phyloP scores from a whole-genome alignment of 2,329 filamentous ascomycete genomes.

The Colletotrichum incanum region DNA sequence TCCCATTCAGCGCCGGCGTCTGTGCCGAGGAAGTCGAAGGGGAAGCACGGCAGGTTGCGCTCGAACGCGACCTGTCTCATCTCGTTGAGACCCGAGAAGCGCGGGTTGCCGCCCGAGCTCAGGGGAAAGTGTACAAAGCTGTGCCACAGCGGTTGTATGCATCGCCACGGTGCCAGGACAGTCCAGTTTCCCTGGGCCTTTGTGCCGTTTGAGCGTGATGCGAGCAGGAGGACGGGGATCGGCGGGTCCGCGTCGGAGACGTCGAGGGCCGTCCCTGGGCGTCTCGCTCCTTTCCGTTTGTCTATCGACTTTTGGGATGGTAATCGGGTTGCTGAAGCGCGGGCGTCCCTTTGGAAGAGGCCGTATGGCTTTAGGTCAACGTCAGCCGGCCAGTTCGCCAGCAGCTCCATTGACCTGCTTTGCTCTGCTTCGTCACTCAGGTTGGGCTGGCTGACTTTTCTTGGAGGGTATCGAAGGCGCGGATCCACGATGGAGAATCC shows the following conservation, averaged over 20 bases:
- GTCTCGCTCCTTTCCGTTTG: constrained; percentile 76
- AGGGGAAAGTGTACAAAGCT: constrained; percentile 86
- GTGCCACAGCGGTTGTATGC: constrained; percentile 88
- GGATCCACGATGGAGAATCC: constrained; percentile 85
- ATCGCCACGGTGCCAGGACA: constrained; percentile 91
- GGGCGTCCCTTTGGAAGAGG: constrained; percentile 79
- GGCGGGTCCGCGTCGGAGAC: constrained; percentile 75
- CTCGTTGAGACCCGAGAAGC: constrained; percentile 87
- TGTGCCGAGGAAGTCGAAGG: constrained; percentile 86
- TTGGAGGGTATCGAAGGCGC: constrained; percentile 83
- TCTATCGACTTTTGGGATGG: constrained; percentile 88
- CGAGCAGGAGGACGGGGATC: constrained; percentile 83
- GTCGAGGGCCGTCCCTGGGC: constrained; percentile 75
- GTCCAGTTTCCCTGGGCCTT: constrained; percentile 83
- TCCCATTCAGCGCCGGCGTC: constrained; percentile 87
- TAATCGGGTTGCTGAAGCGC: constrained; percentile 76
- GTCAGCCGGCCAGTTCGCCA: constrained; percentile 80
- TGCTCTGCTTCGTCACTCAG: constrained; percentile 55
- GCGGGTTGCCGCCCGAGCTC: constrained; percentile 83
- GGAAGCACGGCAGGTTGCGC: constrained; percentile 84
- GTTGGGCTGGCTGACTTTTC: constrained; percentile 61
- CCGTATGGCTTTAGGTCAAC: constrained; percentile 60
- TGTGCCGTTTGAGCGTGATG: constrained; percentile 66
- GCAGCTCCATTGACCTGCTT: constrained; percentile 67
- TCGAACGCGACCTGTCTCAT: constrained; percentile 87